Base-by-base conservation (phyloP, 345 rosid genomes). In the Salix suchowensis region DNA sequence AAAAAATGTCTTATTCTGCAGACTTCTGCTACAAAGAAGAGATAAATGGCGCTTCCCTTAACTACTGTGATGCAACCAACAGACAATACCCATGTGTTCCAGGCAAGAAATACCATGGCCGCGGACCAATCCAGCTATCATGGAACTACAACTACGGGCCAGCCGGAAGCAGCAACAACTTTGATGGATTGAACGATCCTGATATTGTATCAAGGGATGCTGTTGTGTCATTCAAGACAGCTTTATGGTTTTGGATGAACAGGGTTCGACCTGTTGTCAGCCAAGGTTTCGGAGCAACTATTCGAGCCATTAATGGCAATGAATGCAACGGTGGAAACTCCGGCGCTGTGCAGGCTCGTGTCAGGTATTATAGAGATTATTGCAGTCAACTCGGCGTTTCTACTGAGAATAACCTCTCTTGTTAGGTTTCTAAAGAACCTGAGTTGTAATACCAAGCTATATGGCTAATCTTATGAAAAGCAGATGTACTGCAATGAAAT, bases 231-330 rank as follows among this genome's bases (percentile, higher is more conserved):
- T 92, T 92, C 85, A 85, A 85, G 85, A 87, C 94, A 0, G 91
- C 90, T n/a, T 62, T 92, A 24, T 91, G 97, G 97, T 92, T 75
- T 73, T 92, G 94, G 97, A 89, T 82, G 84, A 82, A 77, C n/a
- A 71, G 11, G 34, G 92, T 89, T 19, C 91, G 83, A 1, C 80
- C 93, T 0, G 88, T 88, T 4, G 21, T 88, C 0, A 19, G 68
- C 71, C 87, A 88, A 77, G 97, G 96, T 5, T 91, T 91, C 42
- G 97, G 97, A 7, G 87, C 90, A 62, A 89, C 92, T 40, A 89
- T 88, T 68, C 78, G 87, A 2, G 92, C 90, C 79, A 88, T 89
- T 30, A 91, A 91, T 66, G 86, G 94, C 0, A 82, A 82, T 24
- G 96, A 89, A 21, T 91, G 94, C 54, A 81, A 86, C 9, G 94